phyloP scores from a whole-genome alignment of 345 rosid genomes.

The Eucalyptus curtisii region DNA sequence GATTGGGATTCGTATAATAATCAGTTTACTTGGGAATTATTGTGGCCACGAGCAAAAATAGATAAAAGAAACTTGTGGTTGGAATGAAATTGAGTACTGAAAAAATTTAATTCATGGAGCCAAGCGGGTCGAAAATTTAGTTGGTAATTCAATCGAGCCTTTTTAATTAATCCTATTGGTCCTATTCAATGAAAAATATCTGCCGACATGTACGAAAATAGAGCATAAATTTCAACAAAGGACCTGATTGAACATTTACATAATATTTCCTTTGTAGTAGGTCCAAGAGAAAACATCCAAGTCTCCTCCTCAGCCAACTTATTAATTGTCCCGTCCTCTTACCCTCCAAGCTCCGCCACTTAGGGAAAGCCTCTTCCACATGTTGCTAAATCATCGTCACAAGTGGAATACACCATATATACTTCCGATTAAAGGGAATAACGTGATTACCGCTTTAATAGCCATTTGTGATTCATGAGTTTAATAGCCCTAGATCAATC shows the following conservation, averaged over 20 bases:
- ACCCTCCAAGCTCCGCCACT: neutral
- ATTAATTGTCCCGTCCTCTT: neutral
- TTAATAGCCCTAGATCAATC: neutral
- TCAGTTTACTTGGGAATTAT: neutral
- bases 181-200: neutral
- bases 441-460: neutral
- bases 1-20: neutral
- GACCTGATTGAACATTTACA: neutral
- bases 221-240: fast-evolving
- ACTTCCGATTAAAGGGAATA: neutral
- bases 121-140: neutral
- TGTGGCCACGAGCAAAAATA: neutral
- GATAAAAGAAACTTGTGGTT: neutral
- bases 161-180: fast-evolving
- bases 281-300: neutral
- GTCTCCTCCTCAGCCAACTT: neutral
- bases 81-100: neutral
- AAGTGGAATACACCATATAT: neutral
- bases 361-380: neutral
- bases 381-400: neutral
- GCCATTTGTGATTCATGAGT: neutral
- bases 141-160: neutral
- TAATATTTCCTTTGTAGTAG: neutral
- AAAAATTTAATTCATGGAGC: neutral
- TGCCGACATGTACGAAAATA: neutral